Conservation (phyloP, 2,329 filamentous ascomycete genomes). For the Pseudogymnoascus sp. region DNA sequence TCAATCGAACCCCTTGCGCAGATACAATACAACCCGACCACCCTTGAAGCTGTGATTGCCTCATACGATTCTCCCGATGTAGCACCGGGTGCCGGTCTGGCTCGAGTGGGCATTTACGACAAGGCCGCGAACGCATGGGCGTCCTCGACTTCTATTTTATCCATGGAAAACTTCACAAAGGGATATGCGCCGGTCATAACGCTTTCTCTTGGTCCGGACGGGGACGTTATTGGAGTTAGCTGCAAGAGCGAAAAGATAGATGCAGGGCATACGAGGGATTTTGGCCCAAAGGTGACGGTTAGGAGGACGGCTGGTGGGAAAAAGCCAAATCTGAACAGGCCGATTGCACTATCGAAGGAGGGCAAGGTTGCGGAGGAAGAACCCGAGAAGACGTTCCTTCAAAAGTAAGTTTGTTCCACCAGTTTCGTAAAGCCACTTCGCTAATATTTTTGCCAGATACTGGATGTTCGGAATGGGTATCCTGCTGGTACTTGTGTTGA, state of each 20-base stretch:
- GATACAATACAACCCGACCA: constrained; percentile 44
- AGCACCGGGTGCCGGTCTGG: constrained; percentile 35
- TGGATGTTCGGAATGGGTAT: constrained; percentile 8
- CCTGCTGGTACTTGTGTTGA: neutral
- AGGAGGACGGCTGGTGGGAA: constrained; percentile 40
- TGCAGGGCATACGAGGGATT: constrained; percentile 55
- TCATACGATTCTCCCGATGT: constrained; percentile 50
- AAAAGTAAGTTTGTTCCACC: constrained; percentile 45
- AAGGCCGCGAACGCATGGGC: constrained; percentile 37
- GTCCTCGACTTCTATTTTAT: constrained; percentile 47
- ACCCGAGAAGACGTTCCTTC: constrained; percentile 54
- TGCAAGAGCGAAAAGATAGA: constrained; percentile 51
- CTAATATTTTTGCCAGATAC: constrained; percentile 2
- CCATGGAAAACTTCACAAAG: constrained; percentile 49
- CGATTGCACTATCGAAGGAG: constrained; percentile 51
- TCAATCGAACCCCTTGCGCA: constrained; percentile 48
- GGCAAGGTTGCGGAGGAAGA: constrained; percentile 48
- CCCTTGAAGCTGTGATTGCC: constrained; percentile 37
- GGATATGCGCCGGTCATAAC: constrained; percentile 51
- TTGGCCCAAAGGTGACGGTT: constrained; percentile 51
- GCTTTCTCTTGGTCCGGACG: constrained; percentile 39
- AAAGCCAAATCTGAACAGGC: constrained; percentile 53
- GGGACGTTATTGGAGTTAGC: constrained; percentile 41
- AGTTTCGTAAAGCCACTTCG: neutral
- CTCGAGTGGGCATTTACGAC: constrained; percentile 52